Evolutionary conservation across 140 eudicot genomes (phyloP), one percentile per base, ranked within the genome.

Genomic region (Flaveria floridana): DNA sequence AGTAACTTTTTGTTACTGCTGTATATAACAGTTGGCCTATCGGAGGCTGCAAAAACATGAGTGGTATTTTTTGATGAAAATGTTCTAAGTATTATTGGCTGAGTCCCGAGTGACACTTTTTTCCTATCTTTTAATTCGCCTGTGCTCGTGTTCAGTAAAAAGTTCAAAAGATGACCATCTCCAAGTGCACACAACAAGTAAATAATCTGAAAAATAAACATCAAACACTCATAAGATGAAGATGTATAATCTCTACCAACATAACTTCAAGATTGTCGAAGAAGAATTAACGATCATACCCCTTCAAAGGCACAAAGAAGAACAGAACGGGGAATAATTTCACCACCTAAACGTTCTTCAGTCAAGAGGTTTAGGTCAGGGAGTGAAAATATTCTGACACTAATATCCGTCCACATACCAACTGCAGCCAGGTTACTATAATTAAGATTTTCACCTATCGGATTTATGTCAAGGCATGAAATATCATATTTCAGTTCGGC

Each of bases 331-430:
- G 98, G 96, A 57, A 93, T 93, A 12, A 93, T 90, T 80, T 93
- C 98, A 19, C 98, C 98, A 78, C 98, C 98, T 81, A 93, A 74
- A 48, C 76, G 86, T 80, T 90, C 97, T 83, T 93, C 90, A 14
- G 96, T 90, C 19, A 83, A 76, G 23, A 83, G 88, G 70, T 84
- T 86, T 42, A 93, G 85, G 62, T 87, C 98, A 4, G 98, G 96
- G 67, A 93, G 98, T 25, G 96, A 93, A 85, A 84, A 90, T 64
- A 88, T 88, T 68, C 82, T 82, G 61, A 93, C 97, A 79, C 93
- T 90, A 26, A 93, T 93, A 81, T 89, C 97, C 2, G 94, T 93
- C 98, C 98, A 93, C 98, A 93, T 93, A 73, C 98, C 98, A 75
- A 93, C 98, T 4, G 96, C 98, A 18, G 97, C 98, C 23, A 86